These are phyloP conservation scores for Lecanicillium sp. DNA, from an alignment of 2,329 filamentous ascomycete genomes.

Conservation along the genomic window DNA sequence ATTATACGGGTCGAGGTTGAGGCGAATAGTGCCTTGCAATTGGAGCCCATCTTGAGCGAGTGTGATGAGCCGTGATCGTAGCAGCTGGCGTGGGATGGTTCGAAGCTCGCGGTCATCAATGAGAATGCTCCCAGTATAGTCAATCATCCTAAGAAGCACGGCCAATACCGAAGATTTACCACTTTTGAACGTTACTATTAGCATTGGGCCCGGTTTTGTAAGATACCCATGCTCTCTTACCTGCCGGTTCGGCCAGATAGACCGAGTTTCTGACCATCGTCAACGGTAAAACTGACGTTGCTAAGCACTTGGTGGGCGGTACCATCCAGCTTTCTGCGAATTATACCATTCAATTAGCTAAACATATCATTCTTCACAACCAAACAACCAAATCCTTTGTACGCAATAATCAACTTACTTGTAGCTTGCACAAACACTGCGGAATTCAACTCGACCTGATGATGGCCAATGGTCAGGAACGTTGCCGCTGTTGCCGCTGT, in stretches of 20 bases:
- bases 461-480: conserved; percentile 11
- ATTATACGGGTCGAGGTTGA: conserved; percentile 24
- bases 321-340: not conserved
- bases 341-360: not conserved
- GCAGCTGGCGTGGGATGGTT: conserved; percentile 26
- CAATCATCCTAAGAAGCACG: not conserved
- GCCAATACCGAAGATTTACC: conserved; percentile 2
- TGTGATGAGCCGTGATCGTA: conserved; percentile 31
- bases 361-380: too few relatives aligned
- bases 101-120: conserved; percentile 34
- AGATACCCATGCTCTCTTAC: not conserved
- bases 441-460: not conserved
- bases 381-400: too few relatives aligned
- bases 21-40: conserved; percentile 31
- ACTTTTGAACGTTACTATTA: conserved; percentile 5
- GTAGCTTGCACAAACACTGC: conserved; percentile 1
- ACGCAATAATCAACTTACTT: not conserved
- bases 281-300: conserved; percentile 18
- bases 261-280: conserved; percentile 19
- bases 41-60: conserved; percentile 38
- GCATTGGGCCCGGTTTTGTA: too few relatives aligned
- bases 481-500: conserved; percentile 11
- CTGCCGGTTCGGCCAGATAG: conserved; percentile 29
- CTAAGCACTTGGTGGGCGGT: conserved; percentile 14
- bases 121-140: conserved; percentile 19